Evolutionary conservation across 352 stramenopile genomes (phyloP).

Genomic region (Pythium apleroticum): DNA sequence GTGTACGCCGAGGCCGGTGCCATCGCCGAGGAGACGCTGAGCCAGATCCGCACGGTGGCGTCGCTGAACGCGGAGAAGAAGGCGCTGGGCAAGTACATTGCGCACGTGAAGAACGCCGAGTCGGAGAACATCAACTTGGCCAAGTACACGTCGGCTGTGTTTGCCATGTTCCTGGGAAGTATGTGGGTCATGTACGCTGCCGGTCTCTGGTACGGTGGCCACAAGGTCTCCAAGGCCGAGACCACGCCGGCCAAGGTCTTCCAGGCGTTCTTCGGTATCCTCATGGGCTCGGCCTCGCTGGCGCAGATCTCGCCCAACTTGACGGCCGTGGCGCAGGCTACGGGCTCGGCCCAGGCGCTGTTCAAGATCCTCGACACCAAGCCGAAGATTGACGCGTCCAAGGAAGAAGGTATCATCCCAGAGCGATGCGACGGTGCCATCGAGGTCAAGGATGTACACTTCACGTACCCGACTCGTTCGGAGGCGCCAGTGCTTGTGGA

Average conservation of each 20-base stretch:
- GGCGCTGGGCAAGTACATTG: constrained; percentile 24
- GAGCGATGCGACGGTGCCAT: constrained; percentile 34
- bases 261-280: constrained; percentile 51
- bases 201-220: constrained; percentile 56
- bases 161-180: constrained; percentile 31
- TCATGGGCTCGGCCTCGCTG: constrained; percentile 44
- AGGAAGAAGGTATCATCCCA: constrained; percentile 28
- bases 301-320: constrained; percentile 57
- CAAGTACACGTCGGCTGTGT: constrained; percentile 24
- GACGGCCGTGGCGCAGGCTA: constrained; percentile 45
- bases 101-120: constrained; percentile 29
- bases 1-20: background rate
- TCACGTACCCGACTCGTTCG: constrained; percentile 48
- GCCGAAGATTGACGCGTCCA: constrained; percentile 45
- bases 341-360: constrained; percentile 38
- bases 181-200: constrained; percentile 53
- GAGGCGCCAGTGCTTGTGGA: constrained; percentile 52
- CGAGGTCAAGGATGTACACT: constrained; percentile 28
- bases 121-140: constrained; percentile 26
- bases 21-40: constrained; percentile 23
- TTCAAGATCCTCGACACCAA: constrained; percentile 57
- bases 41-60: constrained; percentile 28
- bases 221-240: constrained; percentile 35
- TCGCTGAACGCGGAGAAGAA: constrained; percentile 28
- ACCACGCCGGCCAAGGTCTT: constrained; percentile 42